phyloP scores from a whole-genome alignment of 306 rosid species.

The Vigna reflexopilosa region DNA sequence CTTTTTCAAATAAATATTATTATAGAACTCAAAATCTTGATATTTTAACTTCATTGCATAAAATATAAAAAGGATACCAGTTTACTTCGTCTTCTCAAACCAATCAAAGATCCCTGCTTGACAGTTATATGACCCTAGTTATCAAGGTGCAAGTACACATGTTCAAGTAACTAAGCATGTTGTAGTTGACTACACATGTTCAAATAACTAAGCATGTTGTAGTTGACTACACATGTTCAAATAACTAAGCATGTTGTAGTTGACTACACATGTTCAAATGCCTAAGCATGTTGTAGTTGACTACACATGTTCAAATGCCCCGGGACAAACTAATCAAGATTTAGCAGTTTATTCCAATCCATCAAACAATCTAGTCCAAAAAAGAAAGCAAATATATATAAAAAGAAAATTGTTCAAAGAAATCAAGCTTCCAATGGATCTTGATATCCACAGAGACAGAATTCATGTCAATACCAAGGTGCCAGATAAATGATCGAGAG shows the following conservation, averaged over 20 bases:
- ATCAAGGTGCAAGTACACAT: conserved; percentile 11
- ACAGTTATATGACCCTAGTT: conserved; percentile 10
- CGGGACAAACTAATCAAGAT: conserved; percentile 38
- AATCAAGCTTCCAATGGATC: conserved; percentile 1
- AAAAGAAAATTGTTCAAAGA: neutral
- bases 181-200: neutral
- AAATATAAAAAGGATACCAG: conserved; percentile 19
- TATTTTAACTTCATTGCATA: conserved; percentile 2
- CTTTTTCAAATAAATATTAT: conserved; percentile 4
- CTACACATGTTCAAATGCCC: conserved; percentile 9
- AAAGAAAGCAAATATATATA: neutral
- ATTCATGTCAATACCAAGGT: conserved; percentile 14
- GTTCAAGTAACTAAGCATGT: no score
- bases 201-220: no score
- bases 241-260: neutral
- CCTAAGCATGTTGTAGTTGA: neutral
- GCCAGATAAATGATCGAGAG: neutral
- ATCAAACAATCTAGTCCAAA: neutral
- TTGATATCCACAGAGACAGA: conserved; percentile 11
- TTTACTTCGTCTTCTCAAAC: conserved; percentile 27
- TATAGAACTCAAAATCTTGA: conserved; percentile 29
- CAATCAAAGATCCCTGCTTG: conserved; percentile 27
- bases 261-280: neutral
- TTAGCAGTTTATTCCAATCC: conserved; percentile 29
- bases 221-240: neutral